Conservation (phyloP, 1,139 yeast species). For the Debaryomyces subglobosus region DNA sequence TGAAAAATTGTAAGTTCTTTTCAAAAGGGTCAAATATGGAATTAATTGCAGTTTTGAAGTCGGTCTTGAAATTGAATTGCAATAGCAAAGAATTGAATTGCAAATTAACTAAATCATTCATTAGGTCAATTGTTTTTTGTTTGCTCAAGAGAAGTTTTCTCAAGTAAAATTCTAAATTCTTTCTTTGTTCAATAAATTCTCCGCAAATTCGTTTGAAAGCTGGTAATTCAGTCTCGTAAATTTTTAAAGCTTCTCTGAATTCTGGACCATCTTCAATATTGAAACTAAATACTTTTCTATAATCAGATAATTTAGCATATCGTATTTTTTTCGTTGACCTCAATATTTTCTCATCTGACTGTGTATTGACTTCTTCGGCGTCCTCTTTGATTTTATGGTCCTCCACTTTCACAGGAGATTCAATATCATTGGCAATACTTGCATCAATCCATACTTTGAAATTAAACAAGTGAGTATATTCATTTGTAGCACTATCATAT, state of each 20-base stretch:
- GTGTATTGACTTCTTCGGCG: constrained; percentile 4
- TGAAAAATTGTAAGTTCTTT: constrained; percentile 32
- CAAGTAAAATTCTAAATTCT: constrained; percentile 28
- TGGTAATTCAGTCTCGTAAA: constrained; percentile 58
- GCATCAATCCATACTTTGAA: constrained; percentile 38
- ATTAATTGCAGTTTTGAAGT: constrained; percentile 22
- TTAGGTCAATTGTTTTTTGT: constrained; percentile 26
- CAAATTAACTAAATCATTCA: constrained; percentile 23
- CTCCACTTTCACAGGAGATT: constrained; percentile 1
- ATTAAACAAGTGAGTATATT: constrained; percentile 27
- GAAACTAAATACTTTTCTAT: constrained; percentile 35
- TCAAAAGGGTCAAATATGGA: constrained; percentile 39
- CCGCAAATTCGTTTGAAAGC: constrained; percentile 45
- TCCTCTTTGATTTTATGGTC: not conserved
- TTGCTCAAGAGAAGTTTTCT: constrained; percentile 25
- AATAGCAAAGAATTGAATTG: constrained; percentile 26
- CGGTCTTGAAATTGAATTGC: constrained; percentile 26
- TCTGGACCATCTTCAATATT: constrained; percentile 73
- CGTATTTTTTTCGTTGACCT: not conserved
- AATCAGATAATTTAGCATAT: constrained; percentile 20
- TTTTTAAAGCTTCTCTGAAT: constrained; percentile 59
- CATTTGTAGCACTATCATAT: constrained; percentile 19
- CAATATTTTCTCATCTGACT: not conserved
- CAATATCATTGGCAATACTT: not conserved
- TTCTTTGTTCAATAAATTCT: constrained; percentile 38